phyloP scores from a whole-genome alignment of 305 asterid genomes.

The Fraxinus paxiana region DNA sequence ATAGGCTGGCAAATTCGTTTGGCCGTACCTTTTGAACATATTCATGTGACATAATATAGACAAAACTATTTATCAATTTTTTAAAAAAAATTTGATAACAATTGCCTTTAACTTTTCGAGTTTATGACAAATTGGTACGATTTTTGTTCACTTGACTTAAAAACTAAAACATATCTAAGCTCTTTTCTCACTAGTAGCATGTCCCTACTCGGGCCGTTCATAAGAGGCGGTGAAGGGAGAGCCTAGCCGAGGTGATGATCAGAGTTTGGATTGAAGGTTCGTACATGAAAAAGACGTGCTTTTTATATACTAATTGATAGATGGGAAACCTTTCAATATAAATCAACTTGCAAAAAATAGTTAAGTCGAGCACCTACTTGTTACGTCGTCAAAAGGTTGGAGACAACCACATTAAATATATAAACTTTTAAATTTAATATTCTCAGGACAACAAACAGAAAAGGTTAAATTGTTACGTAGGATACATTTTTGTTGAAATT shows the following conservation, averaged over 20 bases:
- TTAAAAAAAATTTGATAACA: not conserved
- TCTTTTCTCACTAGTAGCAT: not conserved
- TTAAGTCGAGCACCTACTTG: not conserved
- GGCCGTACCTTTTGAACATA: not conserved
- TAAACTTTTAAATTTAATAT: not conserved
- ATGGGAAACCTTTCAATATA: not conserved
- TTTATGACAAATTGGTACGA: not conserved
- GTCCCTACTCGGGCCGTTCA: not conserved
- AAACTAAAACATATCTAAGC: not conserved
- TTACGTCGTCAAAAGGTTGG: not conserved
- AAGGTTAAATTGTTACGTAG: too few relatives aligned
- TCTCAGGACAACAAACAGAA: too few relatives aligned
- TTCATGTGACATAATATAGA: not conserved
- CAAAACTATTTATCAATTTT: not conserved
- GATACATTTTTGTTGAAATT: not conserved
- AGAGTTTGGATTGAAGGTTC: not conserved
- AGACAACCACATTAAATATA: not conserved
- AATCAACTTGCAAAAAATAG: not conserved
- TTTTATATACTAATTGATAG: not conserved
- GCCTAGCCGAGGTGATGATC: not conserved
- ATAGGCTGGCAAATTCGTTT: not conserved
- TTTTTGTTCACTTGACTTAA: not conserved
- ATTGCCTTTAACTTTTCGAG: not conserved
- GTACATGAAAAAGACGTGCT: not conserved
- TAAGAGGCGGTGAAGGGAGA: not conserved